Percentiles rank a stretch among this genome's conserved stretches.
Evolutionary conservation across 306 rosid genomes (phyloP).

Genomic region (Canavalia gladiata): DNA sequence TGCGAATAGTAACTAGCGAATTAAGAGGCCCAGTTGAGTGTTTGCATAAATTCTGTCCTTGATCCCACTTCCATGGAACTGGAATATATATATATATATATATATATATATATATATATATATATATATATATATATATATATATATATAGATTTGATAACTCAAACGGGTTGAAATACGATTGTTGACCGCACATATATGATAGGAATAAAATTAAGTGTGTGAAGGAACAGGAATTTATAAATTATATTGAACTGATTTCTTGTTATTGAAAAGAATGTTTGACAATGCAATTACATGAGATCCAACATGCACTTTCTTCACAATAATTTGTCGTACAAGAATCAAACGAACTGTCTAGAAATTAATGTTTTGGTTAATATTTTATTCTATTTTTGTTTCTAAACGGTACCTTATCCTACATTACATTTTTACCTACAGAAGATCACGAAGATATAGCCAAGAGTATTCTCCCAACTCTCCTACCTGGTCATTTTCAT

Average conservation of each 20-base stretch:
- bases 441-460: neutral
- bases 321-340: neutral
- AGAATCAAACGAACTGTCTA: neutral
- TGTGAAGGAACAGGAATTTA: too few species aligned
- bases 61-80: neutral
- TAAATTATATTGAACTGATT: too few species aligned
- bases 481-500: slow-evolving; percentile 60
- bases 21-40: neutral
- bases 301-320: neutral
- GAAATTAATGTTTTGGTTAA: neutral
- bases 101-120: too few species aligned
- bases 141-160: neutral
- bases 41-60: neutral
- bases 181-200: too few species aligned
- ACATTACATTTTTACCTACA: slow-evolving; percentile 51
- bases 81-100: neutral
- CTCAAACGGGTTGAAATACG: neutral
- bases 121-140: too few species aligned
- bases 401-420: slow-evolving; percentile 62
- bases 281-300: neutral
- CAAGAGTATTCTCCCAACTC: slow-evolving; percentile 56
- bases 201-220: too few species aligned
- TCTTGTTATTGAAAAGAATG: neutral
- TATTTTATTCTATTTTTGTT: neutral
- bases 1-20: too few species aligned